Conservation (phyloP, 108 stramenopile genomes). For the Cylindrotheca fusiformis region DNA sequence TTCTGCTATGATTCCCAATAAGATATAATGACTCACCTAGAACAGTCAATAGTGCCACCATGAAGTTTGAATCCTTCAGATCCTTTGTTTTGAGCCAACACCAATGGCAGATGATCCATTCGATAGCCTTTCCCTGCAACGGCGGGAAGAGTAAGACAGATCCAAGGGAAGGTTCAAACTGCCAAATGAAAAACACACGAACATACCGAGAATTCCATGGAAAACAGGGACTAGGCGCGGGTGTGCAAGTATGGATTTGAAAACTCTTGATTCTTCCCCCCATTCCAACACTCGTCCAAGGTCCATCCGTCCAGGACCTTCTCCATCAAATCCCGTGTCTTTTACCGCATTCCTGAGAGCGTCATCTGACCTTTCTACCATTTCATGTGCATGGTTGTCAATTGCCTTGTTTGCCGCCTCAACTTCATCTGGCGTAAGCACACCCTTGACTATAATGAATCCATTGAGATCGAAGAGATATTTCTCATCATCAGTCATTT, state of each 20-base stretch:
- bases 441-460: constrained; percentile 76
- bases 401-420: constrained; percentile 72
- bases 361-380: constrained; percentile 62
- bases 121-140: constrained; percentile 84
- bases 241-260: constrained; percentile 77
- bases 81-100: constrained; percentile 78
- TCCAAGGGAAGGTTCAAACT: too few species aligned
- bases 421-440: constrained; percentile 79
- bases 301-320: constrained; percentile 82
- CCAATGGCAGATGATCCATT: constrained; percentile 89
- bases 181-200: too few species aligned
- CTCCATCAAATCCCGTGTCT: constrained; percentile 66
- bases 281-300: constrained; percentile 86
- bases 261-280: constrained; percentile 67
- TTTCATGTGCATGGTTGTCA: constrained; percentile 61
- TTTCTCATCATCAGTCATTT: constrained; percentile 82
- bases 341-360: constrained; percentile 71
- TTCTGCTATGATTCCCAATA: neutral
- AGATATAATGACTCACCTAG: neutral
- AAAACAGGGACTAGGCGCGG: constrained; percentile 83
- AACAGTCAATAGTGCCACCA: constrained; percentile 87
- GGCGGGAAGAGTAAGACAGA: too few species aligned
- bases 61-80: constrained; percentile 91
- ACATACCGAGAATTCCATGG: constrained; percentile 75
- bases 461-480: constrained; percentile 95